Base-by-base conservation (phyloP, 2,329 filamentous ascomycete genomes). In the Hypoxylon sp. region DNA sequence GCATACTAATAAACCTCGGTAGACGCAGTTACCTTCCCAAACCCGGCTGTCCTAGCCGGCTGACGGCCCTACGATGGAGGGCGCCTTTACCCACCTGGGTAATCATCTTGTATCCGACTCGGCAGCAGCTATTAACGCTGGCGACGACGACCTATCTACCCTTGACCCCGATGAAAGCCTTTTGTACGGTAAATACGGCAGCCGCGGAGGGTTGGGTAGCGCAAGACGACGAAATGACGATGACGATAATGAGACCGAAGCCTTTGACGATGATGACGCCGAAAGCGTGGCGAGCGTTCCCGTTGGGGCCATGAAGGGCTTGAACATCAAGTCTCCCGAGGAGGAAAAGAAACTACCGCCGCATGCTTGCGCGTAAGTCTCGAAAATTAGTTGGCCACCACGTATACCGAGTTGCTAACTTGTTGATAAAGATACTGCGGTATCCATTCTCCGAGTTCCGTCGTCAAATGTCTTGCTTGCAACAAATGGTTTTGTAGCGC, bases 401-500 rank as follows among this genome's bases (percentile, higher is more conserved):
- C 43, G 44, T 59, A n/a, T 24, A 15, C 50, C 41, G 19, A 64
- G 56, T 59, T 51, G 50, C 76, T 75, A 72, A 77, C 68, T 61
- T 48, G 65, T 46, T 55, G 6, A 56, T 54, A 49, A 76, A 95
- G 93, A 39, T 97, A 97, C 79, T 99, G 95, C 77, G 95, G 95
- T 62, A 99, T 99, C 68, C 95, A 99, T 81, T 97, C 96, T 61
- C 91, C 95, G 1, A 91, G 91, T 76, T 95, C 91, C 69, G 96
- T 99, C 59, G 95, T 99, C 72, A 98, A 97, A 81, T 99, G 95
- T 76, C 85, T 99, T 64, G 87, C 90, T 64, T 99, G 95, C 83
- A 94, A 88, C 82, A 99, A 98, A 77, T 99, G 95, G 95, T 99
- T 99, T 78, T 99, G 95, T 81, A 98, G 94, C 79, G 94, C 94